Evolutionary conservation across 2,329 filamentous ascomycete species (phyloP), one percentile per base, ranked within the genome.

Genomic region (Neopestalotiopsis clavispora): DNA sequence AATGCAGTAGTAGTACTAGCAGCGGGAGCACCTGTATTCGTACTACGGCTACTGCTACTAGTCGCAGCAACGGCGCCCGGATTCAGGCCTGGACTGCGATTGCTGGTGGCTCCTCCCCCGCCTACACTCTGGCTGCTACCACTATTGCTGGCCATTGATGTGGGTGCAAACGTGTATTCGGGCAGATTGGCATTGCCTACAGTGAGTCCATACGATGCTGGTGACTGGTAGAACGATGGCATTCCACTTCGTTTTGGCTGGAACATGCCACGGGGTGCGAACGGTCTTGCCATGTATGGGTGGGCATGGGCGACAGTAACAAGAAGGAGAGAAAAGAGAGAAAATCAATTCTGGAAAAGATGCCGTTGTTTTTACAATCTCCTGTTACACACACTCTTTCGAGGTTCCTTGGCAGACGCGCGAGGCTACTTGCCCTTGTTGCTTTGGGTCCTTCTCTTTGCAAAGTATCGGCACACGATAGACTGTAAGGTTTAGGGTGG

Each of bases 211-310:
- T 84, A 84, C 69, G 72, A 69, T 72, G 80, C 81, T 38, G 34
- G 34, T 38, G 34, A 38, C 73, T 78, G 80, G 74, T 82, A 83
- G 73, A 82, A 78, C 72, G 83, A 86, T 67, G 85, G 82, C 67
- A 84, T 38, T 38, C 34, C 6, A 10, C 2, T 84, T 67, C 84
- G 80, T 73, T 87, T 84, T 75, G 86, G 83, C 78, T 87, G 84
- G 80, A 86, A 89, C 86, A 88, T 89, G 78, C 80, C 83, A 28
- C 23, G 75, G 73, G 20, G 59, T 42, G 49, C 72, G 71, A 73
- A 67, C 70, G 70, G 68, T 62, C 72, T 65, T 69, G 69, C 52
- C 59, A 74, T 67, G 68, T 69, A 69, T 65, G 69, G 74, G 23
- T 28, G 23, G 63, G 71, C 72, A 75, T 75, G 59, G 40, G 32